Base-by-base conservation (phyloP, 129 eudicot species). In the Saussurea involucrata region DNA sequence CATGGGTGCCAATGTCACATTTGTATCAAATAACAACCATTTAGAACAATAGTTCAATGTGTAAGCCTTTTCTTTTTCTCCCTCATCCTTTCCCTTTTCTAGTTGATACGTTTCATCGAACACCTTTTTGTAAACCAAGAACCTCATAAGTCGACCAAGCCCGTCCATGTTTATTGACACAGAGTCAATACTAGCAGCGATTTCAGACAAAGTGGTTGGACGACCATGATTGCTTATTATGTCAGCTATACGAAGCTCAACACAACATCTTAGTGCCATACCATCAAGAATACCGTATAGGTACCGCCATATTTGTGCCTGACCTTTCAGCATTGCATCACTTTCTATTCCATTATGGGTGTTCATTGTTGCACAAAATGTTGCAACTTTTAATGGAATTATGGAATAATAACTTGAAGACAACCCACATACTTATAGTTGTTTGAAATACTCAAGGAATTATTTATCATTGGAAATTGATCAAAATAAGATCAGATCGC, bases 181-280 rank as follows among this genome's bases (percentile, higher is more conserved):
- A 13, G 85, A 83, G 37, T 13, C 63, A 2, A 83, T 78, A 11
- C 53, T 22, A 12, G 61, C 0, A 11, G 76, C 82, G 25, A 86
- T 83, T 80, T 86, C 78, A 0, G 81, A 79, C 32, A 86, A 22
- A 3, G 82, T 44, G 25, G 76, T 83, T 1, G 87, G 90, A 0
- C 70, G 72, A 49, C 74, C 80, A 27, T 80, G 80, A 33, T 63
- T 71, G 68, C 77, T 64, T 36, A 83, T 80, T 58, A 83, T 86
- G 49, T 86, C 90, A 4, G 87, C 78, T 8, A 86, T 76, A 8
- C 85, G 81, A 25, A 80, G 90, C 70, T 86, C 85, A 4, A 86
- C 82, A 21, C 78, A 83, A 68, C 87, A 83, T 70, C 83, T 72
- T 6, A 86, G 67, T 20, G 80, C 90, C 87, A 80, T 79, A 44